Conservation (phyloP, 2,329 filamentous ascomycete genomes). For the Calonectria leucothoes region DNA sequence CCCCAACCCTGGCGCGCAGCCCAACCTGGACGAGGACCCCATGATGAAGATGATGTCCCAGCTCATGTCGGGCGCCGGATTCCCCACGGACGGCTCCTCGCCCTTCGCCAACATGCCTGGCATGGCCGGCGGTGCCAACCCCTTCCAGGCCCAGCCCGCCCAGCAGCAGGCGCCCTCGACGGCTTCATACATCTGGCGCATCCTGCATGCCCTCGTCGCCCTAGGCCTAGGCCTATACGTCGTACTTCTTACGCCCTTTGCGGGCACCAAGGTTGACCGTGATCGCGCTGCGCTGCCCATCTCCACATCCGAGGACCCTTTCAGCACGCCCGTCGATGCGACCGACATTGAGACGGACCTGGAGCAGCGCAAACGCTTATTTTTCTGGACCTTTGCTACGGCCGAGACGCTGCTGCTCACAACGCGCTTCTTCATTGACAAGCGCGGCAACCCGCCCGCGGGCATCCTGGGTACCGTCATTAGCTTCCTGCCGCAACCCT, state of each 20-base stretch:
- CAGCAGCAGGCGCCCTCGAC: conserved; percentile 41
- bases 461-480: conserved; percentile 74
- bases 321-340: conserved; percentile 34
- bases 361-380: conserved; percentile 52
- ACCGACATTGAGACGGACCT: conserved; percentile 44
- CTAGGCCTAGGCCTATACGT: conserved; percentile 78
- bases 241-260: conserved; percentile 74
- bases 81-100: conserved; percentile 44
- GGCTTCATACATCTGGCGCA: conserved; percentile 71
- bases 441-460: conserved; percentile 64
- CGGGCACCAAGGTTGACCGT: conserved; percentile 72
- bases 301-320: conserved; percentile 36
- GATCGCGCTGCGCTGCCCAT: conserved; percentile 52
- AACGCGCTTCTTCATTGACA: conserved; percentile 77
- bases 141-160: conserved; percentile 43
- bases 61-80: conserved; percentile 65
- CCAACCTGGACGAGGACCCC: conserved; percentile 45
- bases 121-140: conserved; percentile 50
- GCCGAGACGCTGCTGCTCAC: conserved; percentile 79
- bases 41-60: conserved; percentile 79
- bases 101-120: conserved; percentile 52
- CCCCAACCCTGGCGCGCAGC: conserved; percentile 34
- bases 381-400: conserved; percentile 86
- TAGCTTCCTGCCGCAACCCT: conserved; percentile 74
- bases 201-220: conserved; percentile 80